Base-by-base conservation (phyloP, 2,329 filamentous ascomycete species). In the Ophiostoma tasmaniense region DNA sequence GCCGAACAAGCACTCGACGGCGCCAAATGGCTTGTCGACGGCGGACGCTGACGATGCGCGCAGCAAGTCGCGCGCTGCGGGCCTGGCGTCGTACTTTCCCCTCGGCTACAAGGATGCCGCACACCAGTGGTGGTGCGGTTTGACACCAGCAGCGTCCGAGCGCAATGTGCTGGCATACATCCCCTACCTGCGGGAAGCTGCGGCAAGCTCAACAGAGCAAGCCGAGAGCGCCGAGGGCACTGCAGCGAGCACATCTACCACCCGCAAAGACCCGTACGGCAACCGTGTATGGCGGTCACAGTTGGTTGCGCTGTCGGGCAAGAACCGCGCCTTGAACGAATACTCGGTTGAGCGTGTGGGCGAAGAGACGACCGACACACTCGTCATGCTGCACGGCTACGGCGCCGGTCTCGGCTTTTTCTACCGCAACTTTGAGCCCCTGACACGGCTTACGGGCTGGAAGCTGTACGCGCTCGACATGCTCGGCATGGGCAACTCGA, bases 371-470 rank as follows among this genome's bases (percentile, higher is more conserved):
- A 89, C 96, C 64, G 89, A 98, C 75, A 95, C 92, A 61, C 83
- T 99, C 20, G 94, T 99, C 62, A 96, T 99, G 87, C 82, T 99
- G 4, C 95, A 99, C 77, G 95, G 95, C 71, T 99, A 99, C 78
- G 95, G 95, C 64, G 95, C 95, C 1, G 95, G 95, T 0, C 84
- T 99, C 0, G 95, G 94, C 28, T 98, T 99, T 80, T 99, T 96
- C 83, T 99, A 97, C 83, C 94, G 95, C 80, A 99, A 99, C 77
- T 97, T 96, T 71, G 95, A 99, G 78, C 88, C 89, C 6, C 80
- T 99, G 42, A 93, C 90, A 64, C 88, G 93, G 22, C 81, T 88
- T 0, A 82, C 85, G 35, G 93, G 93, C 35, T 96, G 95, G 88
- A 93, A 92, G 75, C 80, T 99, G 22, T 98, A 95, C 76, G 92